A percentile compares a stretch with the other conserved stretches of the same genome.
These are phyloP conservation scores for Ottelia alismoides DNA, from an alignment of 106 monocot species.

Conservation along the genomic window DNA sequence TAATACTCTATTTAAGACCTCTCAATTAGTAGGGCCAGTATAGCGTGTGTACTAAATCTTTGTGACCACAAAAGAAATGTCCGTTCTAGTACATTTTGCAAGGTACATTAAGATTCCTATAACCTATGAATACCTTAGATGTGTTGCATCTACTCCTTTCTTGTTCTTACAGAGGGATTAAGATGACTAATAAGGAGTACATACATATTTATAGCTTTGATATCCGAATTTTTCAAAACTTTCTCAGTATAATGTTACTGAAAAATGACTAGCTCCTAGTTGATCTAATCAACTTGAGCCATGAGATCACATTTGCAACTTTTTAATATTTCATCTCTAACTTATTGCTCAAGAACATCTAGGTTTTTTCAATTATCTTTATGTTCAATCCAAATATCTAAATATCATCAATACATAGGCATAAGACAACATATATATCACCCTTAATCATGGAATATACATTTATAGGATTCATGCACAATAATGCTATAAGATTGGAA, in stretches of 20 bases:
- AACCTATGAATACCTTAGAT: too few relatives aligned
- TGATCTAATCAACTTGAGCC: too few relatives aligned
- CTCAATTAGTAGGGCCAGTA: too few relatives aligned
- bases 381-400: too few relatives aligned
- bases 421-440: not conserved
- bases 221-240: not conserved
- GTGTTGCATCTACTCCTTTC: not conserved
- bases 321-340: not conserved
- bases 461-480: not conserved
- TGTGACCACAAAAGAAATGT: not conserved
- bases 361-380: not conserved
- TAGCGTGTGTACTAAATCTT: too few relatives aligned
- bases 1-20: too few relatives aligned
- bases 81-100: not conserved
- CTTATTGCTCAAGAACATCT: not conserved
- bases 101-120: too few relatives aligned
- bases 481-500: too few relatives aligned
- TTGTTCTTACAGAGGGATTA: not conserved
- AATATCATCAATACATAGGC: not conserved
- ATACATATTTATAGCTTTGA: too few relatives aligned
- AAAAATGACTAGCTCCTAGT: not conserved
- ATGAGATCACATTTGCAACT: not conserved
- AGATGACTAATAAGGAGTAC: not conserved
- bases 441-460: not conserved
- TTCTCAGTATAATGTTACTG: too few relatives aligned